A percentile compares a stretch with the other conserved stretches of the same genome.
phyloP scores from a whole-genome alignment of 345 rosid species.

The Citrus maxima region DNA sequence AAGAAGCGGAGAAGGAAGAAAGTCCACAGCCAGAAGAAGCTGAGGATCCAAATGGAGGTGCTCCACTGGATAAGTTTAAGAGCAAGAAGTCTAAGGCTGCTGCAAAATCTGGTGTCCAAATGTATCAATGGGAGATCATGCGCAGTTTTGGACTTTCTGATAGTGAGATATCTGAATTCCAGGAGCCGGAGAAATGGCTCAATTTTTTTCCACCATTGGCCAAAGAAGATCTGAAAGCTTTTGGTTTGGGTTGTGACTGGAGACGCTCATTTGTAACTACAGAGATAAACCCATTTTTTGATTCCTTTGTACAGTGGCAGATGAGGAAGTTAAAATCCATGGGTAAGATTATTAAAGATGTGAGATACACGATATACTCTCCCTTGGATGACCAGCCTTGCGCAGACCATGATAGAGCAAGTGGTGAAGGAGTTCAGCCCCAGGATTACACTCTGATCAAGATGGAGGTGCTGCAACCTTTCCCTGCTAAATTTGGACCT shows the following conservation, averaged over 20 bases:
- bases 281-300: slow-evolving; percentile 69
- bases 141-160: slow-evolving; percentile 81
- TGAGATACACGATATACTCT: slow-evolving; percentile 76
- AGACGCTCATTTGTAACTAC: slow-evolving; percentile 88
- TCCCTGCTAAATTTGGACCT: slow-evolving; percentile 57
- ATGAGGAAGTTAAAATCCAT: slow-evolving; percentile 78
- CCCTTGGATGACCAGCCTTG: slow-evolving; percentile 97
- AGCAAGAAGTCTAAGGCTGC: slow-evolving; percentile 88
- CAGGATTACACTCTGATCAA: slow-evolving; percentile 87
- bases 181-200: slow-evolving; percentile 78
- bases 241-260: slow-evolving; percentile 96
- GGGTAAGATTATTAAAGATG: slow-evolving; percentile 89
- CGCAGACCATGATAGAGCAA: slow-evolving; percentile 94
- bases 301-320: slow-evolving; percentile 89
- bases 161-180: slow-evolving; percentile 61
- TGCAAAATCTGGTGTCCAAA: slow-evolving; percentile 78
- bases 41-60: slow-evolving; percentile 34
- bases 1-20: slow-evolving; percentile 35
- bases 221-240: slow-evolving; percentile 69
- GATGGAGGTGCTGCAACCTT: slow-evolving; percentile 79
- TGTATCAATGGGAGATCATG: slow-evolving; percentile 95
- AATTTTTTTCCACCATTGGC: slow-evolving; percentile 78
- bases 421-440: slow-evolving; percentile 96
- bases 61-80: slow-evolving; percentile 53
- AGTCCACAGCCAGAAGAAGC: slow-evolving; percentile 20